Evolutionary conservation across 148 eudicot genomes (phyloP).

Genomic region (Amaranthus hypochondriacus): DNA sequence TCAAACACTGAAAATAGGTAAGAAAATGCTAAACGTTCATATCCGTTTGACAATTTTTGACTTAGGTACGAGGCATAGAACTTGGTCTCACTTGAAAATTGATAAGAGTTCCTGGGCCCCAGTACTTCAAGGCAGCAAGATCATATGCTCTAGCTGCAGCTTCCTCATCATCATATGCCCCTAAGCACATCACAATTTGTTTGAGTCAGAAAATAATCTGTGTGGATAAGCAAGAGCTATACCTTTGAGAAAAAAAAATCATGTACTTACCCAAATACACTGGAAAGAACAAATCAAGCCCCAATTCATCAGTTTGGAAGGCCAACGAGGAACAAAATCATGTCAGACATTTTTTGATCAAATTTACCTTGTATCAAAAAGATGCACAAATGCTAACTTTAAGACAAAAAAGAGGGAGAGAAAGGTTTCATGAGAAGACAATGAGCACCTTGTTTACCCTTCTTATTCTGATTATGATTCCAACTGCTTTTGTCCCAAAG

Average conservation of each 20-base stretch:
- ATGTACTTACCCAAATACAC: slow-evolving; percentile 86
- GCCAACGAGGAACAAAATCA: slow-evolving; percentile 11
- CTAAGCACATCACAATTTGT: slow-evolving; percentile 28
- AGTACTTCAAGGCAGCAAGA: slow-evolving; percentile 93
- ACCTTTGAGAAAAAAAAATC: background rate
- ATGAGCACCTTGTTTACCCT: slow-evolving; percentile 85
- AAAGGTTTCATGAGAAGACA: background rate
- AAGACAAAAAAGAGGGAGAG: background rate
- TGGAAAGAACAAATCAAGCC: slow-evolving; percentile 31
- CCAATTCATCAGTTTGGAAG: slow-evolving; percentile 20
- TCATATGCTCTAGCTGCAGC: slow-evolving; percentile 99
- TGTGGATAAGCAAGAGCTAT: background rate
- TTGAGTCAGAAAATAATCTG: slow-evolving; percentile 8
- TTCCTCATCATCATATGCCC: slow-evolving; percentile 99
- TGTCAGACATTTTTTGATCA: slow-evolving; percentile 22
- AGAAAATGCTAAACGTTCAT: background rate
- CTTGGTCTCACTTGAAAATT: slow-evolving; percentile 81
- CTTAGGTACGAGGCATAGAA: background rate
- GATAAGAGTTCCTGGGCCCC: slow-evolving; percentile 97
- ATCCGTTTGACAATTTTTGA: background rate
- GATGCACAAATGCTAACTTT: background rate
- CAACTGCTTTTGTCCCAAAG: slow-evolving; percentile 99
- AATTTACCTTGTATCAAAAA: background rate
- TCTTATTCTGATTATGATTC: slow-evolving; percentile 98
- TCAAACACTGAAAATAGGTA: background rate